phyloP scores from a whole-genome alignment of 2,329 filamentous ascomycete genomes.

The Myrmaecium sp. region DNA sequence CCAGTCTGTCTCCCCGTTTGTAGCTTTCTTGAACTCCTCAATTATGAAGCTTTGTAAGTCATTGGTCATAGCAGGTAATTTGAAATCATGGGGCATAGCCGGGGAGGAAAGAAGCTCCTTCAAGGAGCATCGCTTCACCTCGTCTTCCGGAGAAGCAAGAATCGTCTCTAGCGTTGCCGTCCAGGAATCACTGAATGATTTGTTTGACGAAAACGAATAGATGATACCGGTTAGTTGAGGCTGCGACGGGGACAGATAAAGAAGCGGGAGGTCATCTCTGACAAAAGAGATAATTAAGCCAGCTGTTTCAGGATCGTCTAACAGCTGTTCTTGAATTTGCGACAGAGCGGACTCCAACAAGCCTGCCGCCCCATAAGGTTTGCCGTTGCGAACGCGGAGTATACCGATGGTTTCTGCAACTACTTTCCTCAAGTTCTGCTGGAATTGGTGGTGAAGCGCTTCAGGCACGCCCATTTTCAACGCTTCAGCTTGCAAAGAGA shows the following conservation, averaged over 20 bases:
- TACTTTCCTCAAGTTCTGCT: constrained; percentile 12
- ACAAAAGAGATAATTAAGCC: constrained; percentile 29
- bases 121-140: constrained; percentile 13
- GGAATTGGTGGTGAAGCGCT: constrained; percentile 3
- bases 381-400: constrained; percentile 39
- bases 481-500: constrained; percentile 5
- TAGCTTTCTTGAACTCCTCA: constrained; percentile 12
- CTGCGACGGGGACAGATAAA: constrained; percentile 54
- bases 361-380: constrained; percentile 48
- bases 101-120: constrained; percentile 18
- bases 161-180: constrained; percentile 13
- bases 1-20: constrained; percentile 18
- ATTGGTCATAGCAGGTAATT: constrained; percentile 16
- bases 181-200: constrained; percentile 15
- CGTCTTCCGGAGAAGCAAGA: constrained; percentile 13
- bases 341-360: constrained; percentile 37
- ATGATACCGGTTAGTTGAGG: constrained; percentile 49
- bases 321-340: constrained; percentile 24
- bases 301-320: constrained; percentile 25
- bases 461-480: constrained; percentile 10
- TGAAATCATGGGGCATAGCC: constrained; percentile 17
- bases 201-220: constrained; percentile 25
- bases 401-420: constrained; percentile 32
- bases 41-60: constrained; percentile 21
- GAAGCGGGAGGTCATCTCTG: constrained; percentile 34